phyloP scores from a whole-genome alignment of 495 filamentous ascomycete genomes.

The Lentithecium fluviatile region DNA sequence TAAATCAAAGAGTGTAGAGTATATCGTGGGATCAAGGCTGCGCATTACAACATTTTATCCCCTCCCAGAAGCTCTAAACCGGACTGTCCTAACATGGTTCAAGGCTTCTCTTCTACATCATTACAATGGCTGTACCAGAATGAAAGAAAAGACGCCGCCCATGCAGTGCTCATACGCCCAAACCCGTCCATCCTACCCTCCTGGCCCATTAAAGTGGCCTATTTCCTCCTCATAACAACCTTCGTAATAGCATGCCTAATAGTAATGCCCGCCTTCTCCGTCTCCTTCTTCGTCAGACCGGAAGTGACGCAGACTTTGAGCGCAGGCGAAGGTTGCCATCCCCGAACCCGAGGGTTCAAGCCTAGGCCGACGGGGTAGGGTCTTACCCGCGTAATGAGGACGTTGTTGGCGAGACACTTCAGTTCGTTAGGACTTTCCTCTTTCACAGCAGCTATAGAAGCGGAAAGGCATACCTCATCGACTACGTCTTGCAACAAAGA shows the following conservation, averaged over 20 bases:
- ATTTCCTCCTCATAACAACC: constrained; percentile 63
- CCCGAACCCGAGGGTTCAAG: constrained; percentile 57
- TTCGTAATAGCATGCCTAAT: constrained; percentile 94
- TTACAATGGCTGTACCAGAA: not conserved
- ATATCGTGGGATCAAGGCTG: not conserved
- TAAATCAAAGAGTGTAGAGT: not conserved
- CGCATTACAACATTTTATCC: too few relatives aligned
- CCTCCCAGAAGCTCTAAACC: too few relatives aligned
- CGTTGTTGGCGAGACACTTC: constrained; percentile 68
- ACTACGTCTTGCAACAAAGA: constrained; percentile 82
- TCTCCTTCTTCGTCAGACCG: constrained; percentile 87
- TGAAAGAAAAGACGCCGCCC: not conserved
- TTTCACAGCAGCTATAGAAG: too few relatives aligned
- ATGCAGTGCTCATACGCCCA: constrained; percentile 2
- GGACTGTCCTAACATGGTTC: too few relatives aligned
- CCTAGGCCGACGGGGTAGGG: constrained; percentile 62
- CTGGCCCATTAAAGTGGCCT: not conserved
- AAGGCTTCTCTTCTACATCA: too few relatives aligned
- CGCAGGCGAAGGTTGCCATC: constrained; percentile 65
- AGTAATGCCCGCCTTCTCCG: constrained; percentile 83
- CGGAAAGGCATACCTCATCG: constrained; percentile 70
- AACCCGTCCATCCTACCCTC: not conserved
- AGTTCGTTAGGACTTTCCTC: constrained; percentile 16
- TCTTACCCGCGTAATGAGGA: constrained; percentile 84
- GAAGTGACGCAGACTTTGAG: constrained; percentile 88